Evolutionary conservation across 495 filamentous ascomycete species (phyloP), one percentile per base, ranked within the genome.

Genomic region (Niebla homalea): DNA sequence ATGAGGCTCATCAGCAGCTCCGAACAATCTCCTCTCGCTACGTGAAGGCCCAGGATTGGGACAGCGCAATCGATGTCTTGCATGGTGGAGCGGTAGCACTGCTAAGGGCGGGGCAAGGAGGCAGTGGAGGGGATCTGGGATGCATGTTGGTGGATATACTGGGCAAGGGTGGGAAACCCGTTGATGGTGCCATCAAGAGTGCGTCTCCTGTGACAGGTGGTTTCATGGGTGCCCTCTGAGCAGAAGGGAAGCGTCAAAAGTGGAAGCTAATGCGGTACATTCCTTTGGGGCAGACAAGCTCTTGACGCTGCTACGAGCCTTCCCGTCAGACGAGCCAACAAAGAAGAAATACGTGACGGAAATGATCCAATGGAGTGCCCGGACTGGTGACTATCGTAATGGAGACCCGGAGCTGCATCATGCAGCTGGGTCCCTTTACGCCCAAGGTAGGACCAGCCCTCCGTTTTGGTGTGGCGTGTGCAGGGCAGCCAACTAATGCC

Each of bases 1-100:
- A 98, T 70, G 92, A 98, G 75, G 92, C 92, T 47, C 88, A 94
- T 65, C 92, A 98, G 65, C 93, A 98, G 70, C 82, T 94, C 50
- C 85, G 92, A 35, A 87, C 94, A 26, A 87, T 97, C 56, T 86
- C 89, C 32, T 84, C 85, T 43, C 87, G 92, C 25, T 95, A 99
- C 64, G 76, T 86, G 58, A 96, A 96, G 66, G 71, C 80, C 22
- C 68, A 73, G 37, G 88, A 92, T 75, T 95, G 81, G 70, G 65
- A 74, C 61, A 80, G 87, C 4, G 93, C 92, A 16, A 79, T 89
- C 61, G 85, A 94, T 51, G 81, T 97, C 55, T 71, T 99, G 49
- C 83, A 79, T 63, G 81, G 78, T 49, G 92, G 93, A 55, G 86
- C 92, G 2, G 78, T 82, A 53, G 80, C 87, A 23, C 75, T 99